Base-by-base conservation (phyloP, 345 rosid genomes). In the Acer saccharum region DNA sequence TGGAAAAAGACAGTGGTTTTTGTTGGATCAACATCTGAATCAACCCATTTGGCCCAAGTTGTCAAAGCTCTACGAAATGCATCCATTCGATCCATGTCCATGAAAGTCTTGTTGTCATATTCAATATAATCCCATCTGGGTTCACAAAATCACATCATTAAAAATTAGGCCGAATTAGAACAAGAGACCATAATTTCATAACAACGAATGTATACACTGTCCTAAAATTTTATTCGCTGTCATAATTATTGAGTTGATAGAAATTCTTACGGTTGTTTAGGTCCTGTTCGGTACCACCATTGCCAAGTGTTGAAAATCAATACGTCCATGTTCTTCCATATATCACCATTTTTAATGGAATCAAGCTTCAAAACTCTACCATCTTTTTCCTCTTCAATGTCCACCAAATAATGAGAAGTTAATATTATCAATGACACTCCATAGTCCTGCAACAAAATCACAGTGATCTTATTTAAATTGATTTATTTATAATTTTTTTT, bases 1-100 rank as follows among this genome's bases (percentile, higher is more conserved):
- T 94, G 98, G 72, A 91, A 93, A 74, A 93, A 64, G 69, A 95
- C 90, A 32, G 20, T 83, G 12, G 94, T 89, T 83, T 81, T 88
- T 27, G 76, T 76, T 57, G 91, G 73, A 84, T 95, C 92, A 4
- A 93, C 90, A 21, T 91, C 88, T 7, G 93, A 71, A 85, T 95
- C 93, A 17, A 91, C 94, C 98, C 98, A 95, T 46, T 88, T 81
- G 23, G 92, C 91, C 98, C 98, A 95, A 54, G 98, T 93, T 76
- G 76, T 85, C 66, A 95, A 88, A 52, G 85, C 97, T 81, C 77
- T 85, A 18, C 73, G 86, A 74, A 92, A 92, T 18, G 97, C 98
- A 68, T 39, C 89, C 94, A 93, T 90, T 7, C 94, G 91, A 75
- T 92, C 89, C 90, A 93, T 93, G 85, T 86, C 91, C 72, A 86